Conservation (phyloP, 2,329 filamentous ascomycete genomes). For the Penicillium vulpinum region DNA sequence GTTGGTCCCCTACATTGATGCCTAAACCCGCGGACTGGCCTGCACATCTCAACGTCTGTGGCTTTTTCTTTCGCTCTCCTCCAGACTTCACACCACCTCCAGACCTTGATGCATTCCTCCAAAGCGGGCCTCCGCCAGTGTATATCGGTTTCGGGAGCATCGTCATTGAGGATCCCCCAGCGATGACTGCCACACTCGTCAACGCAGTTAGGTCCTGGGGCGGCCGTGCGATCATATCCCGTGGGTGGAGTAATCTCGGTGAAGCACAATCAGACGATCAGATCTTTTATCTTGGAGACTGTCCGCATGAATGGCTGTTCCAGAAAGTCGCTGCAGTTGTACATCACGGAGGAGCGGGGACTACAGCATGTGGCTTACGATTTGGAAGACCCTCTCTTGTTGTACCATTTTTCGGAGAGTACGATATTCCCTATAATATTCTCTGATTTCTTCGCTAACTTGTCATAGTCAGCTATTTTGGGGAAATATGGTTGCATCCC, state of each 20-base stretch:
- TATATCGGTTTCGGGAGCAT: conserved; percentile 59
- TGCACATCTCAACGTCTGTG: conserved; percentile 37
- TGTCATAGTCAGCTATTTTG: conserved; percentile 50
- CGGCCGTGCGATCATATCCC: conserved; percentile 53
- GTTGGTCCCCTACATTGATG: conserved; percentile 41
- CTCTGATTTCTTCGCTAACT: neutral
- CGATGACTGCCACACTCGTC: conserved; percentile 47
- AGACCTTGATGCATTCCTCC: conserved; percentile 47
- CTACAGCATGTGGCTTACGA: conserved; percentile 54
- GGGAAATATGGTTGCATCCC: conserved; percentile 52
- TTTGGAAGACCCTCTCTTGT: conserved; percentile 54
- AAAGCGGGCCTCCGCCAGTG: conserved; percentile 48
- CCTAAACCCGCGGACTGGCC: conserved; percentile 40
- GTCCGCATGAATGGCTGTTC: conserved; percentile 59
- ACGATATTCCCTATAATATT: neutral
- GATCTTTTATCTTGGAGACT: conserved; percentile 54
- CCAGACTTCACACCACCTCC: conserved; percentile 37
- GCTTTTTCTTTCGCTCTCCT: conserved; percentile 44
- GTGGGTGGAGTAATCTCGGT: conserved; percentile 52
- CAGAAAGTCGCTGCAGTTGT: conserved; percentile 55
- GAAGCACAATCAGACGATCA: conserved; percentile 31
- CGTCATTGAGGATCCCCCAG: conserved; percentile 51
- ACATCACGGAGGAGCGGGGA: conserved; percentile 59
- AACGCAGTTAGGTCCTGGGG: conserved; percentile 49
- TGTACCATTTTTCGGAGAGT: conserved; percentile 58